These are phyloP conservation scores for Blastobotrys serpentis DNA, from an alignment of 1,139 yeast genomes.

Conservation along the genomic window DNA sequence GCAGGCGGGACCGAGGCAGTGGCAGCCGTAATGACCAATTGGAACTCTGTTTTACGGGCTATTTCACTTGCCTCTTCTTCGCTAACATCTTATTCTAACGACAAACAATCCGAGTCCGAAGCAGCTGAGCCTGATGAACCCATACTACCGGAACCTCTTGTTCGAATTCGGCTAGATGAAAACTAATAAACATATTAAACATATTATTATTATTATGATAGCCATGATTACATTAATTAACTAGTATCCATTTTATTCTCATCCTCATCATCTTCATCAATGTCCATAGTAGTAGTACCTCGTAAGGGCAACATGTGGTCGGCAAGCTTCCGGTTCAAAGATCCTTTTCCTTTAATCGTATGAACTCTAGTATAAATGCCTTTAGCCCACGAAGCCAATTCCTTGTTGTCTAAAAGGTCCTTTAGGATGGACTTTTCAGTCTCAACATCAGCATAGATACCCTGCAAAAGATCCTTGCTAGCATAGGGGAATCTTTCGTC, in stretches of 20 bases:
- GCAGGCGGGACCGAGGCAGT: slow-evolving; percentile 56
- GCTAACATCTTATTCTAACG: slow-evolving; percentile 47
- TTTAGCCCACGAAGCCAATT: slow-evolving; percentile 28
- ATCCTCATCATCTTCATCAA: slow-evolving; percentile 3
- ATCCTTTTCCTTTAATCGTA: slow-evolving; percentile 3
- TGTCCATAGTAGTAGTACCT: background rate
- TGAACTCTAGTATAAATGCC: slow-evolving; percentile 25
- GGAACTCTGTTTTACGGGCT: slow-evolving; percentile 68
- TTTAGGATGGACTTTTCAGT: slow-evolving; percentile 16
- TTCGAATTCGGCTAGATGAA: slow-evolving; percentile 57
- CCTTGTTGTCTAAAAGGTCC: slow-evolving; percentile 18
- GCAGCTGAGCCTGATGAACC: slow-evolving; percentile 37
- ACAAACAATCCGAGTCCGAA: slow-evolving; percentile 44
- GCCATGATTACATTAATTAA: no score
- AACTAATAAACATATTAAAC: slow-evolving; percentile 3
- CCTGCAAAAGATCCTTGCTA: slow-evolving; percentile 20
- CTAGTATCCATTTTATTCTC: slow-evolving; percentile 1
- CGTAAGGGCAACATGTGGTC: slow-evolving; percentile 1
- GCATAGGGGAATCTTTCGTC: slow-evolving; percentile 27
- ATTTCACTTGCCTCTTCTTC: slow-evolving; percentile 62
- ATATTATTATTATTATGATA: no score
- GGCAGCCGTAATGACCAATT: slow-evolving; percentile 49
- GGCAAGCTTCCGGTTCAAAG: slow-evolving; percentile 1
- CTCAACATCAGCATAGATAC: slow-evolving; percentile 18
- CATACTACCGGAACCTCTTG: slow-evolving; percentile 65